Conservation (phyloP, 441 rosid genomes). For the Bocquillonia castaneifolia region DNA sequence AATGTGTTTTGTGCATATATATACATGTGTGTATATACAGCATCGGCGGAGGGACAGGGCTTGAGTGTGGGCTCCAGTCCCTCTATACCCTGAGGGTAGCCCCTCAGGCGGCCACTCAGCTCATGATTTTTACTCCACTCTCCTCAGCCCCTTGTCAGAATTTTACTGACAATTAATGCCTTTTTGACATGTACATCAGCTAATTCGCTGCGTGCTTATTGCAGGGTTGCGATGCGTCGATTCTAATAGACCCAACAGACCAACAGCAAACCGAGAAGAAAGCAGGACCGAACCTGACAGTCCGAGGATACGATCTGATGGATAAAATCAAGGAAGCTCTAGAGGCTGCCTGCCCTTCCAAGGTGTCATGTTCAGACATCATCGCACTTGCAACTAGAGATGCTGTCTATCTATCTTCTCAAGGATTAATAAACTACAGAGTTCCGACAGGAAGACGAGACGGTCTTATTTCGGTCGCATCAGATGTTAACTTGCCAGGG, state of each 20-base stretch:
- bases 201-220: not conserved
- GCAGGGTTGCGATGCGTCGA: conserved; percentile 75
- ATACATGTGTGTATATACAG: too few relatives aligned
- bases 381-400: conserved; percentile 61
- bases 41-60: too few relatives aligned
- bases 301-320: conserved; percentile 52
- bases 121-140: too few relatives aligned
- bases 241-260: conserved; percentile 48
- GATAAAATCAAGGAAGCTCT: conserved; percentile 48
- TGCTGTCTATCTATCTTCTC: conserved; percentile 42
- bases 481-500: conserved; percentile 47
- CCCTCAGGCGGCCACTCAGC: too few relatives aligned
- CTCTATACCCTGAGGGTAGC: too few relatives aligned
- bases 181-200: too few relatives aligned
- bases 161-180: too few relatives aligned
- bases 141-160: too few relatives aligned
- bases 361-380: conserved; percentile 66
- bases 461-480: conserved; percentile 35
- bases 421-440: conserved; percentile 46
- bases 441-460: conserved; percentile 64
- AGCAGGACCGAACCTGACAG: conserved; percentile 46
- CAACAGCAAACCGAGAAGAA: conserved; percentile 38
- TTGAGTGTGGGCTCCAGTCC: too few relatives aligned
- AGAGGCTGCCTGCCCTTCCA: conserved; percentile 47
- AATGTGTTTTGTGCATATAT: too few relatives aligned